Evolutionary conservation across 2,329 filamentous ascomycete species (phyloP).

Genomic region (Exutisphaerella laricina): DNA sequence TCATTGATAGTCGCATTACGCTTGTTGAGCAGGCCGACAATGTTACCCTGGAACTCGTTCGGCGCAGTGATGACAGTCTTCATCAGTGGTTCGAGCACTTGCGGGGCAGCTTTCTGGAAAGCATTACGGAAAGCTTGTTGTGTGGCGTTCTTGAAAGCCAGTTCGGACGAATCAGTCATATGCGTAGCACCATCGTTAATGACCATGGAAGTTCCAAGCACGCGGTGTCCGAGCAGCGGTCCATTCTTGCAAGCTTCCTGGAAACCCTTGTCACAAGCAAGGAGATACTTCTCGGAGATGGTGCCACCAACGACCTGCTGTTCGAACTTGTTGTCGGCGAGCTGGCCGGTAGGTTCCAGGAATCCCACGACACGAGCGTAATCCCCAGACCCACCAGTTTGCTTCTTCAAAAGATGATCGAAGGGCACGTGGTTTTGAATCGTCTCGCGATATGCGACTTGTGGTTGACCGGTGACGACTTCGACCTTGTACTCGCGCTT

Average conservation of each 20-base stretch:
- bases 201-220: conserved; percentile 84
- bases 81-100: conserved; percentile 93
- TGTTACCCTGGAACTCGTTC: conserved; percentile 94
- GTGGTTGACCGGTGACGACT: conserved; percentile 90
- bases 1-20: conserved; percentile 91
- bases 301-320: conserved; percentile 80
- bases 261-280: conserved; percentile 94
- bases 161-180: conserved; percentile 95
- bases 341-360: conserved; percentile 74
- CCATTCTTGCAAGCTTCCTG: conserved; percentile 75
- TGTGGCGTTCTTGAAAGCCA: conserved; percentile 89
- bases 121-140: conserved; percentile 96
- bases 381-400: conserved; percentile 91
- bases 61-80: conserved; percentile 96
- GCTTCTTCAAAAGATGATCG: conserved; percentile 91
- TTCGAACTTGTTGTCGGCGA: conserved; percentile 76
- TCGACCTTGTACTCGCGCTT: conserved; percentile 95
- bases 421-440: conserved; percentile 75
- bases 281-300: conserved; percentile 93
- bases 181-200: conserved; percentile 96
- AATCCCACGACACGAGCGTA: conserved; percentile 88
- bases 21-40: conserved; percentile 95
- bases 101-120: conserved; percentile 72
- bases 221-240: conserved; percentile 85
- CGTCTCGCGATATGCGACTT: conserved; percentile 95